phyloP scores from a whole-genome alignment of 208 protist species.

The Crithidia sp. region DNA sequence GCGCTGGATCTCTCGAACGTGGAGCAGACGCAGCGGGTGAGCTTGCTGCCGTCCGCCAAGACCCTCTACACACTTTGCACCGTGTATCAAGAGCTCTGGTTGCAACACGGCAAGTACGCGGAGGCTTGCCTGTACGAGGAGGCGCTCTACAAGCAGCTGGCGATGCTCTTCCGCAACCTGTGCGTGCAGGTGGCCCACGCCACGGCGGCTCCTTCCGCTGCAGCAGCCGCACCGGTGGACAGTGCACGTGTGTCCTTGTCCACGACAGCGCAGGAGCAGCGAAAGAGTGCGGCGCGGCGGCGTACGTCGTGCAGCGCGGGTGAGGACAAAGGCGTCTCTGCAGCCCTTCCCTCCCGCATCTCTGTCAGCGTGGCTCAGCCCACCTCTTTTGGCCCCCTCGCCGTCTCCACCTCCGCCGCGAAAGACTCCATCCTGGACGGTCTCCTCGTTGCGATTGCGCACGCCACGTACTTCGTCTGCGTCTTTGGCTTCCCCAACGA shows the following conservation, averaged over 20 bases:
- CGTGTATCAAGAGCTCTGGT: conserved; percentile 31
- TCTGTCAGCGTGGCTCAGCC: conserved; percentile 34
- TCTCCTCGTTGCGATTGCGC: conserved; percentile 53
- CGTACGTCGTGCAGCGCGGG: not conserved
- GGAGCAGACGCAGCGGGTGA: conserved; percentile 1
- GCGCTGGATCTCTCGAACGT: not conserved
- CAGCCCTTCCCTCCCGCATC: conserved; percentile 1
- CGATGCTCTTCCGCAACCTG: conserved; percentile 22
- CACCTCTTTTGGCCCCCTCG: conserved; percentile 51
- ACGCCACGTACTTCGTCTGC: conserved; percentile 66
- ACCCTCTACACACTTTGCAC: conserved; percentile 2
- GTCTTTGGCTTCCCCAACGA: conserved; percentile 86
- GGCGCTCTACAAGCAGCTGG: conserved; percentile 29
- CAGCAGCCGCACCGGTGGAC: not conserved
- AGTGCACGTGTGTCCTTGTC: not conserved
- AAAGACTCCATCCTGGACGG: conserved; percentile 71
- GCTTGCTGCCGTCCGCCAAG: conserved; percentile 12
- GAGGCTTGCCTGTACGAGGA: conserved; percentile 31
- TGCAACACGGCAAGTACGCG: conserved; percentile 36
- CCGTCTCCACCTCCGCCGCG: conserved; percentile 42
- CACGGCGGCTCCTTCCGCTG: not conserved
- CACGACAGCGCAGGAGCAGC: not conserved
- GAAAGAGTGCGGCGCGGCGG: not conserved
- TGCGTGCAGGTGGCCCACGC: conserved; percentile 15
- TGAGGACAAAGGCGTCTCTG: not conserved